These are phyloP conservation scores for Pythium chondricola DNA, from an alignment of 352 stramenopile genomes.

Conservation along the genomic window DNA sequence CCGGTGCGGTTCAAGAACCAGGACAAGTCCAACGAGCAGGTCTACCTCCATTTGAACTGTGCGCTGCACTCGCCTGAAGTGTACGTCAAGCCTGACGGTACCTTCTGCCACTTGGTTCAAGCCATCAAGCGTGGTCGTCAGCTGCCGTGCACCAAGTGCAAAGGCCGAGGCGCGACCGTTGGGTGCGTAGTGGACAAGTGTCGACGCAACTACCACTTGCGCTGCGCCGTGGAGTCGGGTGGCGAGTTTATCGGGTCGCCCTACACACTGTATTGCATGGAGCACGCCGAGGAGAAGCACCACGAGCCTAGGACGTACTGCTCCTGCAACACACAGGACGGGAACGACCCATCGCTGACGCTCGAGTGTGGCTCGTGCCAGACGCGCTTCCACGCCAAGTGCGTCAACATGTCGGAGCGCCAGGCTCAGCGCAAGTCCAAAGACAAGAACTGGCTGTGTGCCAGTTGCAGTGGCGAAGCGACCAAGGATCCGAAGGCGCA, in stretches of 20 bases:
- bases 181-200: constrained; percentile 76
- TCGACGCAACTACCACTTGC: constrained; percentile 71
- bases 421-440: constrained; percentile 55
- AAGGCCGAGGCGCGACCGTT: constrained; percentile 61
- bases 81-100: constrained; percentile 71
- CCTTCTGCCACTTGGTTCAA: constrained; percentile 75
- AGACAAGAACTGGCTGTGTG: constrained; percentile 35
- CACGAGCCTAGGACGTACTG: constrained; percentile 33
- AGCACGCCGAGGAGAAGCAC: constrained; percentile 42
- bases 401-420: constrained; percentile 71
- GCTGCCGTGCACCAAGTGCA: constrained; percentile 65
- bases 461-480: constrained; percentile 20
- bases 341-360: constrained; percentile 38
- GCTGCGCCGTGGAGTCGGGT: constrained; percentile 64
- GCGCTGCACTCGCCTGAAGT: constrained; percentile 76
- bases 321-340: constrained; percentile 37
- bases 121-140: constrained; percentile 75
- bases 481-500: constrained; percentile 1
- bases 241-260: constrained; percentile 68
- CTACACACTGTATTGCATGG: constrained; percentile 71
- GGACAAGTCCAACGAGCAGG: constrained; percentile 59
- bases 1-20: constrained; percentile 61
- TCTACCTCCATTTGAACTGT: constrained; percentile 80
- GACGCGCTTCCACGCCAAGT: constrained; percentile 74
- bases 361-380: constrained; percentile 56